Evolutionary conservation across 2,329 filamentous ascomycete genomes (phyloP), one percentile per base, ranked within the genome.

Genomic region (Claviceps cyperi): DNA sequence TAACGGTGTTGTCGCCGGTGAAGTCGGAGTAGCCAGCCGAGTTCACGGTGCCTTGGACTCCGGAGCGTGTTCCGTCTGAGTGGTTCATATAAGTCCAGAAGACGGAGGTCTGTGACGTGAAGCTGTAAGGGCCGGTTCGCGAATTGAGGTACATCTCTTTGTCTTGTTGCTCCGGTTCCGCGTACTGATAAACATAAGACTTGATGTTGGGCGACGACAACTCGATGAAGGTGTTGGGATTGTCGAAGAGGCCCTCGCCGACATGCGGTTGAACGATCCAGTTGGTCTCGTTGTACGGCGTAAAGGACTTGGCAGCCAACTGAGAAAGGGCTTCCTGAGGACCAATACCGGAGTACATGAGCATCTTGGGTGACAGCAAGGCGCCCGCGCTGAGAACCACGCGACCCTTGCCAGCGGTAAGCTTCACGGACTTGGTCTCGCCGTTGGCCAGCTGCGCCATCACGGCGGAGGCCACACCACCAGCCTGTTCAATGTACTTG

Each of bases 191-290:
- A 9, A 57, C 61, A 58, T 74, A 77, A 0, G 74, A 73, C n/a
- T 69, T 50, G 46, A 78, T 59, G 2, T 60, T 53, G 1, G 70
- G 64, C 3, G 61, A 61, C 1, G 65, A 64, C 1, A 76, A 63
- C 54, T 73, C 69, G 58, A 76, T 72, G 53, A 72, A 75, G 1
- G 74, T 77, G 53, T 77, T 76, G 5, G 75, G 73, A 56, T 77
- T 78, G 56, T 77, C 74, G 54, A 76, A 78, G 28, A 77, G 68
- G 36, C 69, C 69, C 14, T 67, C 62, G 43, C 75, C 75, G 4
- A 78, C 68, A 4, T 66, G 64, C 0, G 65, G 65, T 56, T 73
- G 74, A 57, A 72, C 68, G 51, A 78, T 67, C 73, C 73, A 77
- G 21, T 55, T 57, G 0, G 67, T 61, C 7, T 62, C 60, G 2